These are phyloP conservation scores for Geopyxis carbonaria DNA, from an alignment of 495 filamentous ascomycete genomes.

Conservation along the genomic window DNA sequence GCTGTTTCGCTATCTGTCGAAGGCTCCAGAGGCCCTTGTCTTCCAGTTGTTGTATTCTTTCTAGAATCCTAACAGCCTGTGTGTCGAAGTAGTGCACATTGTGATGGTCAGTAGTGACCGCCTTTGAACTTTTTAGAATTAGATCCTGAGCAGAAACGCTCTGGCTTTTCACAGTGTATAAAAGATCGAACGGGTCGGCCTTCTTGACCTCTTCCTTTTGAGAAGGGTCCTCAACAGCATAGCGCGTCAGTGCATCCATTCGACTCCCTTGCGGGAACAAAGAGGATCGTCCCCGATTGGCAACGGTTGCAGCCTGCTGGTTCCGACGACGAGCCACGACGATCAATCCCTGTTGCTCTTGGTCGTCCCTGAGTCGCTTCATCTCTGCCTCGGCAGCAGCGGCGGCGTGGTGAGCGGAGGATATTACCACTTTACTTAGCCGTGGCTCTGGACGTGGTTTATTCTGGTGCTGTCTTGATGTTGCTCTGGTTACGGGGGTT, in stretches of 20 bases:
- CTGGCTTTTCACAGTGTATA: conserved; percentile 18
- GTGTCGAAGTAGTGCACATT: conserved; percentile 38
- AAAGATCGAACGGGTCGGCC: conserved; percentile 17
- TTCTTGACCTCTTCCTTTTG: conserved; percentile 15
- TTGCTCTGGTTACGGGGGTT: conserved; percentile 9
- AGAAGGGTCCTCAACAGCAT: conserved; percentile 18
- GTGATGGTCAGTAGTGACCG: conserved; percentile 20
- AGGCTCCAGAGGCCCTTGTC: conserved; percentile 79
- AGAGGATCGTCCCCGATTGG: conserved; percentile 17
- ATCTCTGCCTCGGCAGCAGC: conserved; percentile 22
- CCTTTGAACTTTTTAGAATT: conserved; percentile 19
- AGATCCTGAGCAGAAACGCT: conserved; percentile 15
- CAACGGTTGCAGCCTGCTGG: conserved; percentile 20
- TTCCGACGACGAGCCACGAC: conserved; percentile 22
- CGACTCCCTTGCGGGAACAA: conserved; percentile 20
- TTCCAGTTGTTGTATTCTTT: conserved; percentile 74
- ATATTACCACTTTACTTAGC: conserved; percentile 21
- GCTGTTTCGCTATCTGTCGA: conserved; percentile 60
- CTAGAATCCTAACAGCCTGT: conserved; percentile 66
- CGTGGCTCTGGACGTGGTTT: conserved; percentile 12
- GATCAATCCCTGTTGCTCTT: conserved; percentile 23
- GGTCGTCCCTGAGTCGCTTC: conserved; percentile 21
- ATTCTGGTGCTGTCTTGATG: conserved; percentile 9
- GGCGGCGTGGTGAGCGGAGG: conserved; percentile 21
- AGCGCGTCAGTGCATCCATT: conserved; percentile 22